These are phyloP conservation scores for Chara braunii DNA, from an alignment of 139 green algal genomes.

Conservation along the genomic window DNA sequence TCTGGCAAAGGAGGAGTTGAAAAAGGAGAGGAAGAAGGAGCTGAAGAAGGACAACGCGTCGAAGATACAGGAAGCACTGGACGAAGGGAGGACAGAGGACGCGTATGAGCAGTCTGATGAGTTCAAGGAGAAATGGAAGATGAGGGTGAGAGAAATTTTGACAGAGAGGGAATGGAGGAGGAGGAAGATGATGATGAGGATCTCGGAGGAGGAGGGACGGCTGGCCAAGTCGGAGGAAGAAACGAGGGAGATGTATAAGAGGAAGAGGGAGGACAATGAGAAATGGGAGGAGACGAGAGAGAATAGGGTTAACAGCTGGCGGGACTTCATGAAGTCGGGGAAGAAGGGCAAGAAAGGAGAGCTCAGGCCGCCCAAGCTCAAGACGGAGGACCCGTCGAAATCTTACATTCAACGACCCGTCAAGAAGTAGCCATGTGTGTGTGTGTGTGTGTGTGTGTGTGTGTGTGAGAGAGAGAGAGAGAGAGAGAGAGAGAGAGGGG, in stretches of 20 bases:
- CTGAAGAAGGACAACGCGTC: slow-evolving; percentile 32
- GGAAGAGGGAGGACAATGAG: slow-evolving; percentile 36
- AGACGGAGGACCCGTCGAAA: slow-evolving; percentile 32
- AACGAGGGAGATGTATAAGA: slow-evolving; percentile 26
- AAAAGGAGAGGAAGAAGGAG: slow-evolving; percentile 16
- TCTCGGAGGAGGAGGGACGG: slow-evolving; percentile 41
- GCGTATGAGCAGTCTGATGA: slow-evolving; percentile 31
- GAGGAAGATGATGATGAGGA: slow-evolving; percentile 34
- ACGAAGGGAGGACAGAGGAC: slow-evolving; percentile 3
- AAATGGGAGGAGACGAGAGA: slow-evolving; percentile 43
- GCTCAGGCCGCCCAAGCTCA: slow-evolving; percentile 33
- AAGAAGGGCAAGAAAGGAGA: slow-evolving; percentile 36
- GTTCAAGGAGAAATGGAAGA: slow-evolving; percentile 35
- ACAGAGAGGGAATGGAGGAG: slow-evolving; percentile 33
- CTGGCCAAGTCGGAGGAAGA: slow-evolving; percentile 41
- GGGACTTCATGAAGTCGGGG: slow-evolving; percentile 29
- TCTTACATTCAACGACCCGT: slow-evolving; percentile 31
- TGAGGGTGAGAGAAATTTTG: slow-evolving; percentile 33
- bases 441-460: background rate
- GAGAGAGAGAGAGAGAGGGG: background rate
- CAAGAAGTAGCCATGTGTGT: slow-evolving; percentile 20
- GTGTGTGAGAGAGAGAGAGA: background rate
- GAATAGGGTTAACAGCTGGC: slow-evolving; percentile 36
- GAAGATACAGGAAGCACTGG: slow-evolving; percentile 6
- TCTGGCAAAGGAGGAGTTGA: slow-evolving; percentile 29